Conservation (phyloP, 2,329 filamentous ascomycete species). For the Cladosporium colombiae region DNA sequence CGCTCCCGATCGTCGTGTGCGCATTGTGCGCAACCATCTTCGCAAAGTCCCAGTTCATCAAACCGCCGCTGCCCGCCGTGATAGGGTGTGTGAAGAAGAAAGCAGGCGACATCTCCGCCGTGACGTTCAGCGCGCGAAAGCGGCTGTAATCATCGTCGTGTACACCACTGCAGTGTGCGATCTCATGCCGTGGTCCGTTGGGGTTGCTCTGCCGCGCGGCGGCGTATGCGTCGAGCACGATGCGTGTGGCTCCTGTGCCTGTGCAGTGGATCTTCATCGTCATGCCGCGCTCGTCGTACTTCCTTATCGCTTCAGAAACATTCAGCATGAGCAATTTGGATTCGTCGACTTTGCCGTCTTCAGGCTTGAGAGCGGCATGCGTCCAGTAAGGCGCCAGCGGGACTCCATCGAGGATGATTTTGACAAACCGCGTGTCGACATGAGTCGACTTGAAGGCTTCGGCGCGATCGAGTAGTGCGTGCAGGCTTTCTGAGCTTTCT, state of each 20-base stretch:
- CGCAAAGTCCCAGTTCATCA: slow-evolving; percentile 35
- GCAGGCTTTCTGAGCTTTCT: slow-evolving; percentile 26
- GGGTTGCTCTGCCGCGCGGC: slow-evolving; percentile 31
- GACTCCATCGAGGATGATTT: slow-evolving; percentile 40
- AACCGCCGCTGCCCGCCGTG: slow-evolving; percentile 20
- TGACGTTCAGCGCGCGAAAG: slow-evolving; percentile 34
- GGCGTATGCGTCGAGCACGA: slow-evolving; percentile 37
- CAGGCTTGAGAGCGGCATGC: slow-evolving; percentile 31
- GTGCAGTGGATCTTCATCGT: slow-evolving; percentile 41
- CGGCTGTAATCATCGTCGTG: slow-evolving; percentile 36
- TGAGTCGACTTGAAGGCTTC: slow-evolving; percentile 32
- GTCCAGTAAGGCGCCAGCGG: slow-evolving; percentile 37
- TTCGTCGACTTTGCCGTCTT: slow-evolving; percentile 31
- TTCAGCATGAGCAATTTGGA: slow-evolving; percentile 27
- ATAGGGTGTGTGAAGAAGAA: slow-evolving; percentile 31
- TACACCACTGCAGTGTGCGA: slow-evolving; percentile 34
- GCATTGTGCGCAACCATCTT: slow-evolving; percentile 32
- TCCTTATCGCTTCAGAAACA: slow-evolving; percentile 31
- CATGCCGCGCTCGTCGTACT: slow-evolving; percentile 36
- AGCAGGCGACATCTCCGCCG: slow-evolving; percentile 40
- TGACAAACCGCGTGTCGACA: slow-evolving; percentile 38
- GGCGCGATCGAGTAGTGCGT: slow-evolving; percentile 31
- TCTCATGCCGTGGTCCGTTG: slow-evolving; percentile 37
- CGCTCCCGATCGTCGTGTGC: slow-evolving; percentile 37
- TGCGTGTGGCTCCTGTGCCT: slow-evolving; percentile 35